Evolutionary conservation across 345 rosid species (phyloP), one percentile per base, ranked within the genome.

Genomic region (Turritis glabra): DNA sequence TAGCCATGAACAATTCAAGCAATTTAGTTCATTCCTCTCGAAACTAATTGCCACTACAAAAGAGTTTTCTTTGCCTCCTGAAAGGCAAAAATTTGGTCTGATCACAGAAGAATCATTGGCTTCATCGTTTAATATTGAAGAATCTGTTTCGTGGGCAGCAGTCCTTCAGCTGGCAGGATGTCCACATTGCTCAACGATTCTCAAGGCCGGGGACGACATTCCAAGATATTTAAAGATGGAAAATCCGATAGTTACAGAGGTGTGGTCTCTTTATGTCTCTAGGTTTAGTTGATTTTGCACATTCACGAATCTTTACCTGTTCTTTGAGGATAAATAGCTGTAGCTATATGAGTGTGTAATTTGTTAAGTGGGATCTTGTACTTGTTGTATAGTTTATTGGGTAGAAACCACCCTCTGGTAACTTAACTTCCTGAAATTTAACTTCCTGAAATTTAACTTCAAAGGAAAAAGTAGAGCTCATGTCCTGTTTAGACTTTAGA

Each of bases 21-120:
- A 48, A 35, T 88, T 92, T 78, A 88, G 87, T 52, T 79, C 85
- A 53, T 87, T 92, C 83, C 86, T 92, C 79, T 77, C 85, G 2
- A 82, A 82, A 62, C 81, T 87, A 69, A 77, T 84, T 74, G 75
- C 80, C 62, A 64, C 77, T 58, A 83, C 84, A 25, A 84, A 92
- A 73, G 93, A 90, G 60, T 87, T 83, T 72, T 89, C 86, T 40
- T 78, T 92, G 53, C 91, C 92, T 56, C 81, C 87, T 10, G 88
- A 90, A 80, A 85, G 78, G 75, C 85, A 83, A 74, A 84, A 86
- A 67, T 89, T 92, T 86, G 99, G 97, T 43, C 76, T 88, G 72
- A 79, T 92, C 78, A 85, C 95, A 33, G 84, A 87, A 53, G 72
- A 57, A 79, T 82, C 88, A 46, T 71, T 92, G 80, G 82, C 87